Conservation (phyloP, 2,329 filamentous ascomycete species). For the Colletotrichum aenigma region DNA sequence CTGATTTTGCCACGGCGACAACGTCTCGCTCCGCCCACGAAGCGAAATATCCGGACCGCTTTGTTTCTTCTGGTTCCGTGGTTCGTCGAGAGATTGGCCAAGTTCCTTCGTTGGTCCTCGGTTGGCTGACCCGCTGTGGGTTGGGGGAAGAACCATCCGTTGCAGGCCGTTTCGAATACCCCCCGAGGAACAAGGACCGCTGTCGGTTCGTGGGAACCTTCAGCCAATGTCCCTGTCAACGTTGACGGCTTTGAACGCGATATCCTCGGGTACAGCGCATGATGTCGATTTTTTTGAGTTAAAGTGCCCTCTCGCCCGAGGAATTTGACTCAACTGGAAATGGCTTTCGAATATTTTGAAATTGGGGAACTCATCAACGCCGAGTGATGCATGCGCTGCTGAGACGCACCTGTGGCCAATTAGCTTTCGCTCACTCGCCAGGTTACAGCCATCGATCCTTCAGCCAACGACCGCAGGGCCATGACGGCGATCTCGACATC, state of each 20-base stretch:
- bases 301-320: not conserved
- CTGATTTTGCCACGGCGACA: not conserved
- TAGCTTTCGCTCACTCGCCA: not conserved
- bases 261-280: not conserved
- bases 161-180: slow-evolving; percentile 4
- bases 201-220: not conserved
- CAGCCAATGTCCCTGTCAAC: not conserved
- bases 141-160: not conserved
- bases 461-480: not conserved
- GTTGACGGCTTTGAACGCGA: not conserved
- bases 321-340: too few species aligned
- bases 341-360: not conserved
- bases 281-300: not conserved
- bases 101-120: not conserved
- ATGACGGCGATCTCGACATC: not conserved
- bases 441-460: not conserved
- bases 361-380: fast-evolving
- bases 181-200: not conserved
- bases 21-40: not conserved
- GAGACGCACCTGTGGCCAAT: not conserved
- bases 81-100: not conserved
- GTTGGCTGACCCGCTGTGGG: not conserved
- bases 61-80: not conserved
- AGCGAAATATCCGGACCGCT: not conserved
- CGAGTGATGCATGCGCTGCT: not conserved